phyloP scores from a whole-genome alignment of 768 basidiomycete species.

The Russula compacta region DNA sequence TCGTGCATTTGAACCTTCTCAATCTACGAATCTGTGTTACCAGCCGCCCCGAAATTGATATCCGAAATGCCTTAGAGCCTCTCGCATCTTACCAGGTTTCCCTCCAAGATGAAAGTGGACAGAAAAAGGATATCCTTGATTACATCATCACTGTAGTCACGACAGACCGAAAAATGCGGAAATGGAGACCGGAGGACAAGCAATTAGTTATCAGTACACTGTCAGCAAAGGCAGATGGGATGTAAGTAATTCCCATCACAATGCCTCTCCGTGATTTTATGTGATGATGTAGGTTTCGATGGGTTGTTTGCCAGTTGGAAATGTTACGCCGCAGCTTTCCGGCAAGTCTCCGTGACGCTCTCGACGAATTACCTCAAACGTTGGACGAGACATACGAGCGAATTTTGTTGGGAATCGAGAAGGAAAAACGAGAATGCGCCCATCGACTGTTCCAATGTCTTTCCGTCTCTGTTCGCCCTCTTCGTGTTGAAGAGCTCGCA shows the following conservation, averaged over 20 bases:
- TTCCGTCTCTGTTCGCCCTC: neutral
- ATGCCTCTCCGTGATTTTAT: neutral
- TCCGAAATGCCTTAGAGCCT: neutral
- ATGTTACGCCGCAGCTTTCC: neutral
- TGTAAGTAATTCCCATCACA: neutral
- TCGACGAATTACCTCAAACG: neutral
- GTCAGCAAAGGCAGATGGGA: neutral
- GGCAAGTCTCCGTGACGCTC: neutral
- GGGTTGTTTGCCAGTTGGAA: neutral
- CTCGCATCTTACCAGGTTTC: neutral
- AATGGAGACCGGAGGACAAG: neutral
- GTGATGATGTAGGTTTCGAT: neutral
- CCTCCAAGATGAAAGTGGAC: neutral
- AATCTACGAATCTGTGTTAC: neutral
- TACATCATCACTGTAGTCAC: neutral
- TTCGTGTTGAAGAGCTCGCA: neutral
- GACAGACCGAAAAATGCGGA: neutral
- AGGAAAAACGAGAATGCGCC: neutral
- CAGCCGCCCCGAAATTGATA: neutral
- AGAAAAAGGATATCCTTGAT: neutral
- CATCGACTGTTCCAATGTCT: neutral
- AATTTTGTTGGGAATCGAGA: neutral
- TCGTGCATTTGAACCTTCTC: neutral
- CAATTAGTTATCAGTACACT: neutral
- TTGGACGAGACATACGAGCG: neutral